Evolutionary conservation across 192 early-diverging fungal genomes (phyloP), one percentile per base, ranked within the genome.

Genomic region (Obelidium mucronatum): DNA sequence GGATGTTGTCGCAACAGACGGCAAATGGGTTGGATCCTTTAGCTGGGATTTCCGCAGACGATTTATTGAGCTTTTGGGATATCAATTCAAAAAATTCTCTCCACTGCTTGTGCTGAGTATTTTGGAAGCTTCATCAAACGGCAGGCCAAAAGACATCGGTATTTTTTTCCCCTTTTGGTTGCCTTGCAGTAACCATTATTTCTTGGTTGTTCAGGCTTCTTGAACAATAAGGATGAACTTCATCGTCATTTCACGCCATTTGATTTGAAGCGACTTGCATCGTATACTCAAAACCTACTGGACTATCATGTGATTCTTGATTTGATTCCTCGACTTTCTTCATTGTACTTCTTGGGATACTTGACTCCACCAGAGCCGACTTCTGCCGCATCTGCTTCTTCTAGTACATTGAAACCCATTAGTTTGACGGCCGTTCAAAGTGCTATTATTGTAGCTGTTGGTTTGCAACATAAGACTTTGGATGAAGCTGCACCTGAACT

Each of bases 261-360:
- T 76, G 98, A 99, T 78, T 82, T 99, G 72, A 97, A 97, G 82
- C 94, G 98, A 40, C 89, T 99, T 35, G 95, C 97, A 51, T 92
- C 91, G n/a, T 99, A 98, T 77, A 85, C 95, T 8, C 95, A 97
- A 83, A 97, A 98, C 80, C 82, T 99, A 81, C 80, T 97, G 59
- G 98, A 99, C 81, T 97, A 97, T 85, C 98, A 99, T 83, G 95
- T 98, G 1, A 94, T 99, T 55, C 66, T 98, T 59, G 98, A 99
- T 73, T 76, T 99, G 74, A 77, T 98, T 53, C 97, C 96, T 11
- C 83, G 84, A 3, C 87, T 99, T 63, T 90, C 95, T 30, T 80
- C 83, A 55, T 83, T 92, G 28, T 95, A 94, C 86, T 98, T 97
- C 83, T 85, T 86, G 56, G 84, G 86, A 28, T 84, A 85, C 61